phyloP scores from a whole-genome alignment of 2,329 filamentous ascomycete genomes.

The Aureobasidium uvarum region DNA sequence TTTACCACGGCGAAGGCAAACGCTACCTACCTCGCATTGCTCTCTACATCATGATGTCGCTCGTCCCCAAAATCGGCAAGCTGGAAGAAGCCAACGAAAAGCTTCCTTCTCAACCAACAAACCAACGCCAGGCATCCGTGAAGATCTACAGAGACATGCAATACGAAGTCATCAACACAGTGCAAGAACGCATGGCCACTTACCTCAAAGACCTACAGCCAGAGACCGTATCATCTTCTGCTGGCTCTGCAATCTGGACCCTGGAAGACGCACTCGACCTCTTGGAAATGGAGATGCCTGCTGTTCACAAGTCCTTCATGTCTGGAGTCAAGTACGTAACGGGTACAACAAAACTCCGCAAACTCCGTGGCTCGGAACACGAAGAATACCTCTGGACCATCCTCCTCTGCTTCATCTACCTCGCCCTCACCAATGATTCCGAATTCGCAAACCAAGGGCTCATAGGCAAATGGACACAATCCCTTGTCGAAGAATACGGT shows the following conservation, averaged over 20 bases:
- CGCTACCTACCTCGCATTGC: constrained; percentile 39
- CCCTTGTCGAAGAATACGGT: constrained; percentile 31
- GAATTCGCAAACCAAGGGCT: background rate
- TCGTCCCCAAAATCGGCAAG: constrained; percentile 38
- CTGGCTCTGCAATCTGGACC: constrained; percentile 31
- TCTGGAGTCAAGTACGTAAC: constrained; percentile 37
- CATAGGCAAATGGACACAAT: constrained; percentile 24
- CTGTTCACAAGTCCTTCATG: constrained; percentile 33
- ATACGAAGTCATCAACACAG: constrained; percentile 35
- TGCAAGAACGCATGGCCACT: constrained; percentile 33
- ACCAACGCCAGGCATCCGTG: constrained; percentile 44
- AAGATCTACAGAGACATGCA: constrained; percentile 47
- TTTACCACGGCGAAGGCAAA: constrained; percentile 33
- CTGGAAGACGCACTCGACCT: constrained; percentile 35
- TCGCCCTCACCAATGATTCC: background rate
- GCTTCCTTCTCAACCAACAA: constrained; percentile 36
- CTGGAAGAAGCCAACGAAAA: constrained; percentile 32
- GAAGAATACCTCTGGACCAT: constrained; percentile 42
- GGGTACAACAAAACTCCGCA: constrained; percentile 35
- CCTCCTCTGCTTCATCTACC: constrained; percentile 34
- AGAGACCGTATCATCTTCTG: background rate
- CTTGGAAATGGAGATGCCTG: constrained; percentile 52
- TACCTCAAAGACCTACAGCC: constrained; percentile 29
- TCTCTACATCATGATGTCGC: constrained; percentile 38
- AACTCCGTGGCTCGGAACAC: constrained; percentile 38